Percentiles rank a stretch among this genome's conserved stretches.
Evolutionary conservation across 208 protist species (phyloP).

Genomic region (Vickermania spadyakhi): DNA sequence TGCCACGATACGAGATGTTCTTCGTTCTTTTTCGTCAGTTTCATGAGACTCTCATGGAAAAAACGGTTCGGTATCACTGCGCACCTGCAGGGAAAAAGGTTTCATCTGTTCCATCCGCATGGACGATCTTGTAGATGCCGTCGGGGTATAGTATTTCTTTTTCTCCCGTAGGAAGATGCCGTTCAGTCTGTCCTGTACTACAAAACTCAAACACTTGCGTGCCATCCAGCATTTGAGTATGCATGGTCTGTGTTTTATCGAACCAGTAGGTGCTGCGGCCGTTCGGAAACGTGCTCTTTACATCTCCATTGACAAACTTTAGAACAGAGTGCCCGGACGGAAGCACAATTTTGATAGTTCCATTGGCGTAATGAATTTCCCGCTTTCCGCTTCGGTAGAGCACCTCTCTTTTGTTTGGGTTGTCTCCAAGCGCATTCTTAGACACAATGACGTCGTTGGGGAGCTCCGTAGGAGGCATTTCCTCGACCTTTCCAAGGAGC

Average conservation of each 20-base stretch:
- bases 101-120: constrained; percentile 72
- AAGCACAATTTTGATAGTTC: constrained; percentile 84
- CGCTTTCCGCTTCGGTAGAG: constrained; percentile 85
- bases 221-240: constrained; percentile 82
- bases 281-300: constrained; percentile 84
- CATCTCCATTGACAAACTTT: constrained; percentile 89
- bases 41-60: too few species aligned
- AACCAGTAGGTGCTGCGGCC: constrained; percentile 92
- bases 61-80: too few species aligned
- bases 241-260: constrained; percentile 82
- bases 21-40: too few species aligned
- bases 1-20: too few species aligned
- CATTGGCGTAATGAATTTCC: constrained; percentile 89
- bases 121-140: constrained; percentile 83
- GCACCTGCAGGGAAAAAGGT: constrained; percentile 68
- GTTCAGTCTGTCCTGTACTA: constrained; percentile 81
- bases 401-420: constrained; percentile 81
- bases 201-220: constrained; percentile 88
- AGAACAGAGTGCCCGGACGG: constrained; percentile 74
- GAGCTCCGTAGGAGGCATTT: constrained; percentile 35
- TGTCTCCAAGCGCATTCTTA: constrained; percentile 59
- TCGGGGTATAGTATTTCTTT: constrained; percentile 94
- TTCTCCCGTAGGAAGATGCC: constrained; percentile 77
- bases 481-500: constrained; percentile 53
- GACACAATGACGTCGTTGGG: constrained; percentile 67